Evolutionary conservation across 2,329 filamentous ascomycete genomes (phyloP).

Genomic region (Pseudogymnoascus sp.): DNA sequence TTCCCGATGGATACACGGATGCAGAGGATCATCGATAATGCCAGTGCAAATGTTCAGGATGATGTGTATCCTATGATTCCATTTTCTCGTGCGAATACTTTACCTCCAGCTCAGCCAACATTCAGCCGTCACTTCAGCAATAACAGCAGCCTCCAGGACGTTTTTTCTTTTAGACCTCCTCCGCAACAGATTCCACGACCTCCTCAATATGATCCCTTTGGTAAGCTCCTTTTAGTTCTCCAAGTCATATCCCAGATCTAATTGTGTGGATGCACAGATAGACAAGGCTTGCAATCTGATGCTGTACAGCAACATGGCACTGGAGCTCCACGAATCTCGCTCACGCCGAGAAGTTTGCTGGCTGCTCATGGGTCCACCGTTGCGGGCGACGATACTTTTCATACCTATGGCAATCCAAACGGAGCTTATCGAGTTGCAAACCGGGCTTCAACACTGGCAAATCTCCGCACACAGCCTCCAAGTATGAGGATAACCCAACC

Average conservation of each 20-base stretch:
- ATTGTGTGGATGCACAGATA: background rate
- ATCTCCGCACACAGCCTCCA: constrained; percentile 1
- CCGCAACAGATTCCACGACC: background rate
- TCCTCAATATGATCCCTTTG: background rate
- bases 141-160: background rate
- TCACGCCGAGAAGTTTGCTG: background rate
- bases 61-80: background rate
- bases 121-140: background rate
- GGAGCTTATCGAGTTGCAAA: background rate
- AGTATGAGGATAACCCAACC: background rate
- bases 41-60: constrained; percentile 3
- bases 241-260: background rate
- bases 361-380: background rate
- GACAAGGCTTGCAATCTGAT: background rate
- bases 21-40: constrained; percentile 22
- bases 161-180: background rate
- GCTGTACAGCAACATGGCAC: background rate
- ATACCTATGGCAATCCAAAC: background rate
- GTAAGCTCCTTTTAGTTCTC: background rate
- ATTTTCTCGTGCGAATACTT: background rate
- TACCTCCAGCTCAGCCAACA: background rate
- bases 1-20: constrained; percentile 23
- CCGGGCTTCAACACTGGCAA: constrained; percentile 1
- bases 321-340: background rate
- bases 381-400: background rate